phyloP scores from a whole-genome alignment of 2,329 filamentous ascomycete genomes.

The Colletotrichum tabaci region DNA sequence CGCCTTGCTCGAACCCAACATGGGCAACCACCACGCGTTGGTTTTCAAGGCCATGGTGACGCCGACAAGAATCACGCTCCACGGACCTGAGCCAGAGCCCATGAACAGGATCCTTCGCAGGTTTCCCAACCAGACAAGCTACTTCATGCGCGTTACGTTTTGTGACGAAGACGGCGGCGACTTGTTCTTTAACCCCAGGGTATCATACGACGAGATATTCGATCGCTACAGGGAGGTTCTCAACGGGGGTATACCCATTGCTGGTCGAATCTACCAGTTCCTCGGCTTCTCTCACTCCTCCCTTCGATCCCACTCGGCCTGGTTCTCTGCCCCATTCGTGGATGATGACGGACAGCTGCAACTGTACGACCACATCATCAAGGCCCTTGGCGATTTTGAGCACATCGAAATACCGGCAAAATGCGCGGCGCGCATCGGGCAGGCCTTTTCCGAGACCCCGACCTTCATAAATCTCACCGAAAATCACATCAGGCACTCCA shows the following conservation, averaged over 20 bases:
- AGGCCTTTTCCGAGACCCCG: constrained; percentile 83
- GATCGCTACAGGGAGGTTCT: constrained; percentile 74
- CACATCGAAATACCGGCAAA: constrained; percentile 67
- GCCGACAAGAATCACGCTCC: constrained; percentile 69
- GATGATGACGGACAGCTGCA: constrained; percentile 52
- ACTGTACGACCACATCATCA: constrained; percentile 61
- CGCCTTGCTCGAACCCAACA: constrained; percentile 43
- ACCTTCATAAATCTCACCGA: constrained; percentile 69
- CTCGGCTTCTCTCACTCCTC: constrained; percentile 87
- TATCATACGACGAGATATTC: constrained; percentile 65
- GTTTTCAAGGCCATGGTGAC: constrained; percentile 73
- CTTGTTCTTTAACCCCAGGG: constrained; percentile 69
- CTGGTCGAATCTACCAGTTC: constrained; percentile 74
- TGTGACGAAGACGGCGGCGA: constrained; percentile 80
- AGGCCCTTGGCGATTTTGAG: constrained; percentile 64
- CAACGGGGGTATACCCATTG: constrained; percentile 72
- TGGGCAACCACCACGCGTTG: constrained; percentile 60
- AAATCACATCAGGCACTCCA: constrained; percentile 50
- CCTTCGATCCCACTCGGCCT: constrained; percentile 78
- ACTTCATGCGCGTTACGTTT: constrained; percentile 81
- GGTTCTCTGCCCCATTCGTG: constrained; percentile 69
- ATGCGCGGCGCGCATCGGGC: constrained; percentile 73
- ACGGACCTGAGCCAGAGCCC: constrained; percentile 75
- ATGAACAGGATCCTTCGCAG: constrained; percentile 81
- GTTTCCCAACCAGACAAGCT: constrained; percentile 70